Conservation (phyloP, 75 land plant genomes). For the Larix kaempferi region DNA sequence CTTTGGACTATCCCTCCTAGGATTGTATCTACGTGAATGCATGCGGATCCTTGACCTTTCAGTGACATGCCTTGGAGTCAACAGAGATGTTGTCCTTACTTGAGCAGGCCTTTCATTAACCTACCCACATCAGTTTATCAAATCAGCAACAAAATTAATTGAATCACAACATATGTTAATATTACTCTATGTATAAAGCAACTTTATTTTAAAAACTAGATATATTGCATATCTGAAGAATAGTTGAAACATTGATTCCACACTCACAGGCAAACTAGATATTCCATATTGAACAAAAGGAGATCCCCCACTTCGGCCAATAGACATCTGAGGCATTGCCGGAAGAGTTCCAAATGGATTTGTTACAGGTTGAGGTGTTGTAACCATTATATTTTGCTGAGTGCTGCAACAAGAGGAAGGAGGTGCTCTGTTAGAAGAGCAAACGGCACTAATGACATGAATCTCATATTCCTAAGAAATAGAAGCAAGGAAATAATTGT, state of each 20-base stretch:
- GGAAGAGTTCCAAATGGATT: slow-evolving; percentile 97
- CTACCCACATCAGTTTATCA: slow-evolving; percentile 20
- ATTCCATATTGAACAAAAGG: slow-evolving; percentile 97
- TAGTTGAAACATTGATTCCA: not conserved
- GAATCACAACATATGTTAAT: not conserved
- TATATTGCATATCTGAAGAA: not conserved
- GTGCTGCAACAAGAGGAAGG: slow-evolving; percentile 36
- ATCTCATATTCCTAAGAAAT: not conserved
- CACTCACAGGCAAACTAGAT: slow-evolving; percentile 89
- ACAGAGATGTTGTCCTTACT: slow-evolving; percentile 59
- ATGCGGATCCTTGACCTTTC: slow-evolving; percentile 71
- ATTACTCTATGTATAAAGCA: not conserved
- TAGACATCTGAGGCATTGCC: slow-evolving; percentile 93
- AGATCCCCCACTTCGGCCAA: slow-evolving; percentile 73
- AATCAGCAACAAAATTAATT: not conserved
- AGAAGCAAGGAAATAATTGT: not conserved
- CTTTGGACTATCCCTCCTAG: slow-evolving; percentile 72
- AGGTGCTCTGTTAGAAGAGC: not conserved
- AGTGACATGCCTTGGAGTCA: slow-evolving; percentile 77
- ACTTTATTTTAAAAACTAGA: not conserved
- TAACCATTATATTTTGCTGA: slow-evolving; percentile 32
- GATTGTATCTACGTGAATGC: slow-evolving; percentile 79
- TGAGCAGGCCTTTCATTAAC: slow-evolving; percentile 73
- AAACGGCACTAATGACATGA: not conserved
- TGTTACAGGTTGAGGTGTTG: slow-evolving; percentile 48